Conservation (phyloP, 1,284 basidiomycete species). For the Naganishia liquefaciens region DNA sequence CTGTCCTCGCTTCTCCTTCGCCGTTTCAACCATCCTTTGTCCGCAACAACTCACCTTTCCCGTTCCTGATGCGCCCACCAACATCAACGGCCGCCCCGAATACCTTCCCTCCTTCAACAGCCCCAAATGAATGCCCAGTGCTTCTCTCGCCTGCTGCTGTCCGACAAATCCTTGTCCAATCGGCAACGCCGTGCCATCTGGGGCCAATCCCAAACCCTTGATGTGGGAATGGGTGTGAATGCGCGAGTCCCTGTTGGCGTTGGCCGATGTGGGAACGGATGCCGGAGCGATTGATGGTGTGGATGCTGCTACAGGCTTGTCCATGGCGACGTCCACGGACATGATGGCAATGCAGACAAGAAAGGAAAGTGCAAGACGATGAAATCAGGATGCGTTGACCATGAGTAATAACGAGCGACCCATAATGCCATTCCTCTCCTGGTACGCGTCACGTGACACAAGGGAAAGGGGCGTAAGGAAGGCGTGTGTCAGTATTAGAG, state of each 20-base stretch:
- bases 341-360: not conserved
- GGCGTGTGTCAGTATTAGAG: no score
- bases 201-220: slow-evolving; percentile 87
- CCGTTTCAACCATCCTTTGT: not conserved
- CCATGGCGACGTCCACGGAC: slow-evolving; percentile 26
- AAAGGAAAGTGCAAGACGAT: not conserved
- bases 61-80: slow-evolving; percentile 54
- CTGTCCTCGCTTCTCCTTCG: not conserved
- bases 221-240: slow-evolving; percentile 55
- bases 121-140: slow-evolving; percentile 50
- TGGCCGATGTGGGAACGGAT: slow-evolving; percentile 49
- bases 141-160: slow-evolving; percentile 81
- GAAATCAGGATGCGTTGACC: not conserved
- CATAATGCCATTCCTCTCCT: no score
- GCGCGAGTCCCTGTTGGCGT: slow-evolving; percentile 50
- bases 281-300: slow-evolving; percentile 39
- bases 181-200: slow-evolving; percentile 75
- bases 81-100: slow-evolving; percentile 51
- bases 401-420: not conserved
- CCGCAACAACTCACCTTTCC: slow-evolving; percentile 46
- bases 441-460: no score
- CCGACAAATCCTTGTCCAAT: slow-evolving; percentile 88
- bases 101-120: slow-evolving; percentile 49
- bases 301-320: not conserved
- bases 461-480: no score